Base-by-base conservation (phyloP, 2,329 filamentous ascomycete species). In the Cryoendolithus antarcticus region DNA sequence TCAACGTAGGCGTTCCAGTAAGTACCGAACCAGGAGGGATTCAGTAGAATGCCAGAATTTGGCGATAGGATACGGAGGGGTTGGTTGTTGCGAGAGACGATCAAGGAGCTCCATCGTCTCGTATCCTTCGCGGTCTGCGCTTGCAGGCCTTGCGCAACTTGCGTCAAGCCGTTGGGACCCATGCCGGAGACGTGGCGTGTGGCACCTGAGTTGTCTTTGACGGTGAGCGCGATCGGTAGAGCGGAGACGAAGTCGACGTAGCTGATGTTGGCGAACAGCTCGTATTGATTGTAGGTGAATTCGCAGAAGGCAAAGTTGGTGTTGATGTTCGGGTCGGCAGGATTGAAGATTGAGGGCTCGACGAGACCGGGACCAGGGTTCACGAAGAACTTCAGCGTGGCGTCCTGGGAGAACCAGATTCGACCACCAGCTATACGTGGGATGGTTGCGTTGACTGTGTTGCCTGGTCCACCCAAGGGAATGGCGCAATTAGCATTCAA, bases 101-200 rank as follows among this genome's bases (percentile, higher is more conserved):
- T 64, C 32, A 82, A 66, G 43, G 74, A 66, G 47, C 75, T 69
- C 80, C 80, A 85, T 2, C 70, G 69, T 32, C 65, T 59, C 4
- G 70, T 67, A 50, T 84, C 80, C 28, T 54, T 60, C 3, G 51
- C 46, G 2, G 72, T 64, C 56, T 84, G 80, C 4, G 63, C 64
- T 31, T 61, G 61, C 13, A 85, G 60, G 2, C 62, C 70, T 3
- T 62, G 58, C 43, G 71, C 73, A 24, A 84, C 60, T 21, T 58
- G 64, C 24, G 70, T 64, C 6, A 82, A 62, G 2, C 77, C 78
- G 46, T 75, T 62, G 1, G 67, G 44, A 0, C 64, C 58, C 62
- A 82, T 72, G 6, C 81, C 80, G 63, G 55, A 80, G 81, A 61
- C 55, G 37, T 54, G 60, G 39, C 66, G 60, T 3, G 54, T 59